Evolutionary conservation across 768 basidiomycete genomes (phyloP), one percentile per base, ranked within the genome.

Genomic region (Cystofilobasidium capitatum): DNA sequence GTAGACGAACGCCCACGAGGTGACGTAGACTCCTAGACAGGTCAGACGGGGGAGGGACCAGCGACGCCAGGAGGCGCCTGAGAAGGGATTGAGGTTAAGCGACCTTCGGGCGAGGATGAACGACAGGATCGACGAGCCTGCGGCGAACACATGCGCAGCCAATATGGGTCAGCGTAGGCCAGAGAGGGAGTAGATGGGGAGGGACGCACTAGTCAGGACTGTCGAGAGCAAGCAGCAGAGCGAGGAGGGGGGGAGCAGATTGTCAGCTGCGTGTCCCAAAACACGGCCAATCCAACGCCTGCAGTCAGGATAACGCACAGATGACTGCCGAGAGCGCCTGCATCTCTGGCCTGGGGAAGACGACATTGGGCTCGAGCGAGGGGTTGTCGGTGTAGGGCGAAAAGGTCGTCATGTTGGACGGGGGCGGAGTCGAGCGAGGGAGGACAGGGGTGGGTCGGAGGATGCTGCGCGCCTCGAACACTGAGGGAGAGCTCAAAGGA

Each of bases 261-360:
- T 31, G n/a, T 17, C 40, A 42, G 40, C 40, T 42, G 35, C 9
- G 62, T 3, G 12, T 16, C 22, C 24, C 7, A 24, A 45, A 22
- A 14, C 16, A 16, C 33, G 16, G 14, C 16, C 13, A 36, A 5
- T 36, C 35, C 24, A 24, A 2, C 31, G 22, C 35, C 8, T 62
- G 26, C 8, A 29, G 31, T 35, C 36, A 37, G 22, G 14, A 0
- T 10, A 24, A 58, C 64, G 51, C 24, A 66, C 65, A 66, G 47
- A 66, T 51, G 59, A 66, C 58, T 3, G 65, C 65, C 35, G 65
- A 37, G 20, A 66, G 42, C 2, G 59, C 58, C 37, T 66, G 65
- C 65, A 66, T 60, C 24, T 44, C 65, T 13, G 65, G 65, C 33
- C 58, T 24, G 39, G 65, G 65, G 44, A 66, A 66, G n/a, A 66